phyloP scores from a whole-genome alignment of 495 filamentous ascomycete species.

The Aspergillus campestris region DNA sequence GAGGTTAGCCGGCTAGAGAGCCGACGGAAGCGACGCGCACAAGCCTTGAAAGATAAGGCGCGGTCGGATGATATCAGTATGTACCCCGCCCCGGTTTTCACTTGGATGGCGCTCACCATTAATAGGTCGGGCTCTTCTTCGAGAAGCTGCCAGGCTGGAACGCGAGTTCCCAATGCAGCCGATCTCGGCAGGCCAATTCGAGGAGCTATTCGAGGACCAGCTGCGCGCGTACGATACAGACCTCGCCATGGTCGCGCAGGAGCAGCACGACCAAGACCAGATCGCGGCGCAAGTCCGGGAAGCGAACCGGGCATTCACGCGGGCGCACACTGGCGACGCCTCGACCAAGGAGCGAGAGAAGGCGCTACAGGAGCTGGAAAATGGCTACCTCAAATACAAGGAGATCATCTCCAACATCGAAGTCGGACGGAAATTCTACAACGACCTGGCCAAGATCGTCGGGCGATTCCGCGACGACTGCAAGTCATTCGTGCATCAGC shows the following conservation, averaged over 20 bases:
- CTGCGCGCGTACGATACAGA: conserved; percentile 75
- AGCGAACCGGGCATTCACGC: conserved; percentile 68
- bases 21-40: conserved; percentile 64
- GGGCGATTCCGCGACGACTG: conserved; percentile 68
- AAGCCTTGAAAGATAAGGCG: conserved; percentile 65
- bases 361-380: conserved; percentile 82
- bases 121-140: conserved; percentile 61
- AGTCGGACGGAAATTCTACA: conserved; percentile 90
- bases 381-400: conserved; percentile 89
- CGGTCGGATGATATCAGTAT: conserved; percentile 83
- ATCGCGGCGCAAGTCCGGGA: conserved; percentile 57
- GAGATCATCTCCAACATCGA: conserved; percentile 87
- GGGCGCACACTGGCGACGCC: conserved; percentile 59
- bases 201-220: conserved; percentile 78
- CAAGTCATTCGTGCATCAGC: conserved; percentile 67
- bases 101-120: neutral
- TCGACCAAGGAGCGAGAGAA: conserved; percentile 73
- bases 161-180: conserved; percentile 74
- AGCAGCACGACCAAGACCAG: conserved; percentile 69
- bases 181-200: conserved; percentile 81
- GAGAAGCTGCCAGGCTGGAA: conserved; percentile 77
- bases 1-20: conserved; percentile 77
- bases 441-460: conserved; percentile 83
- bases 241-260: conserved; percentile 56
- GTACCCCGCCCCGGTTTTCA: conserved; percentile 8